A percentile compares a stretch with the other conserved stretches of the same genome.
These are phyloP conservation scores for Stephanocyclus meneghinianus DNA, from an alignment of 352 stramenopile species.

Conservation along the genomic window DNA sequence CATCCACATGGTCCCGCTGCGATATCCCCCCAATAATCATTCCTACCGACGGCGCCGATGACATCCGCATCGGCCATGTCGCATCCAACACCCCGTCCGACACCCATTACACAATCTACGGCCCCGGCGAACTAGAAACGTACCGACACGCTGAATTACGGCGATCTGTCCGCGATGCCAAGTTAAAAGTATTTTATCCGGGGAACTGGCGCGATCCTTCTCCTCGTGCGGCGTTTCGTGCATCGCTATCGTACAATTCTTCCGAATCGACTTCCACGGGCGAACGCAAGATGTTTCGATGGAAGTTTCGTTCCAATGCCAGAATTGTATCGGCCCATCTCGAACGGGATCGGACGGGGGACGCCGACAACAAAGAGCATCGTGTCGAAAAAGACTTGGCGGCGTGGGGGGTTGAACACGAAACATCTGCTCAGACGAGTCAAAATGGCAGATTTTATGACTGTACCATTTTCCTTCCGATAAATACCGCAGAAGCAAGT, in stretches of 20 bases:
- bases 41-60: neutral
- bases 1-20: conserved; percentile 4
- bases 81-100: neutral
- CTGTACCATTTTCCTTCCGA: conserved; percentile 10
- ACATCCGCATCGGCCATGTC: too few species aligned
- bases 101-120: conserved; percentile 32
- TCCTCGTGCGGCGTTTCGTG: conserved; percentile 29
- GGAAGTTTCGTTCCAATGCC: conserved; percentile 36
- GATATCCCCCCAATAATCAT: neutral
- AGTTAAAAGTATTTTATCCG: conserved; percentile 50
- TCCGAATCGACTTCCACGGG: neutral
- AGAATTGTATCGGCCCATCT: conserved; percentile 21
- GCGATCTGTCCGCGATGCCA: conserved; percentile 25
- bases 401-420: neutral
- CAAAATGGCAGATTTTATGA: conserved; percentile 19
- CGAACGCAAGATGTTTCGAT: conserved; percentile 4
- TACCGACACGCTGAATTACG: conserved; percentile 30
- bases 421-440: neutral
- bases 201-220: conserved; percentile 32
- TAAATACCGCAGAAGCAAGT: neutral
- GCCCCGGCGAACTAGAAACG: conserved; percentile 39
- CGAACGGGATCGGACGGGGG: neutral
- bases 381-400: neutral
- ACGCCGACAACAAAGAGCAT: neutral
- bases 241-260: neutral